phyloP scores from a whole-genome alignment of 2,329 filamentous ascomycete genomes.

The Xylariomycetidae sp. region DNA sequence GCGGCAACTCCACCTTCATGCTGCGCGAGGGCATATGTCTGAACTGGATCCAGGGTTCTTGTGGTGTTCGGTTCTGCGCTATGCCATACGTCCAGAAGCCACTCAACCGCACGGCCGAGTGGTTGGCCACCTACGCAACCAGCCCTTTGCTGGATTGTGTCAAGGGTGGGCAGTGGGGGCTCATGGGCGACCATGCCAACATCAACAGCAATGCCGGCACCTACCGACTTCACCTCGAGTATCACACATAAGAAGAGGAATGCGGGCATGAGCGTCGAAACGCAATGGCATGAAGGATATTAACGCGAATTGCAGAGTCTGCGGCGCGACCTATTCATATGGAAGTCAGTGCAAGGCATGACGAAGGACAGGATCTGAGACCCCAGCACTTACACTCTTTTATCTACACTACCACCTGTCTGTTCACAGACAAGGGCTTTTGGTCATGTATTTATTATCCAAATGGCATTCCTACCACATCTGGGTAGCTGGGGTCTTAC shows the following conservation, averaged over 20 bases:
- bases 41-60: constrained; percentile 19
- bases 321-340: too few species aligned
- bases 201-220: constrained; percentile 22
- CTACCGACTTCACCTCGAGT: constrained; percentile 21
- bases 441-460: too few species aligned
- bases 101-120: constrained; percentile 21
- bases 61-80: constrained; percentile 23
- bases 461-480: too few species aligned
- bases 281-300: too few species aligned
- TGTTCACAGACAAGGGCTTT: too few species aligned
- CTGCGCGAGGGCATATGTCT: constrained; percentile 21
- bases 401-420: too few species aligned
- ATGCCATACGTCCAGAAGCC: constrained; percentile 17
- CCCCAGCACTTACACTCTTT: too few species aligned
- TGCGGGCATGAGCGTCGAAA: not conserved
- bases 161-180: constrained; percentile 14
- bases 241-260: constrained; percentile 3
- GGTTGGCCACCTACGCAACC: constrained; percentile 19
- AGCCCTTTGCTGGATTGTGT: constrained; percentile 19
- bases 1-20: constrained; percentile 13
- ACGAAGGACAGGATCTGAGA: too few species aligned
- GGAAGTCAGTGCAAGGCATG: too few species aligned
- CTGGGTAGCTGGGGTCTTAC: too few species aligned
- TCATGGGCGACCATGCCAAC: constrained; percentile 20
- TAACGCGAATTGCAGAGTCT: too few species aligned